A percentile compares a stretch with the other conserved stretches of the same genome.
These are phyloP conservation scores for Ophiostoma sp. DNA, from an alignment of 2,329 filamentous ascomycete species.

Conservation along the genomic window DNA sequence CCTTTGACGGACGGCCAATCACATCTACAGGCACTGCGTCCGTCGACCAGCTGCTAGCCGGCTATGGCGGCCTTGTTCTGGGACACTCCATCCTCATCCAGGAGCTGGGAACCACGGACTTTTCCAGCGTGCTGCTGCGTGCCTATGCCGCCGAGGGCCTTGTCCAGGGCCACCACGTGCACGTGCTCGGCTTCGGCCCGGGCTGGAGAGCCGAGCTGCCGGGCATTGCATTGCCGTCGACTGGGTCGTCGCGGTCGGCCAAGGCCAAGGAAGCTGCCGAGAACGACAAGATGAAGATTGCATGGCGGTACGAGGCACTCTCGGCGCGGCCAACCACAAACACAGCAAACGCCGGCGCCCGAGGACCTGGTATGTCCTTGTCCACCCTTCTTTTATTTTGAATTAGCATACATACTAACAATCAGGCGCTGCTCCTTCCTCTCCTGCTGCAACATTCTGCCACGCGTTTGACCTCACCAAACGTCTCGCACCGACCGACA, in stretches of 20 bases:
- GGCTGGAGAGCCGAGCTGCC: constrained; percentile 80
- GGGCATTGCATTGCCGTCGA: constrained; percentile 52
- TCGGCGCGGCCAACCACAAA: constrained; percentile 32
- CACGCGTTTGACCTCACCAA: constrained; percentile 69
- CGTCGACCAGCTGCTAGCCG: constrained; percentile 76
- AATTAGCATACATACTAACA: background rate
- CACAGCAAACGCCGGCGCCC: background rate
- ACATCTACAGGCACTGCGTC: constrained; percentile 89
- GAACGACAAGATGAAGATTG: constrained; percentile 90
- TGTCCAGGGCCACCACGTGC: constrained; percentile 82
- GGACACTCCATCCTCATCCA: constrained; percentile 77
- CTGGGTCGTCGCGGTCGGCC: constrained; percentile 33
- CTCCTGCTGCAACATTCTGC: constrained; percentile 48
- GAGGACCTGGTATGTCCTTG: background rate
- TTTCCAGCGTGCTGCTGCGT: constrained; percentile 73
- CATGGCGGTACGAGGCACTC: constrained; percentile 89
- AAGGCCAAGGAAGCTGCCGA: constrained; percentile 39
- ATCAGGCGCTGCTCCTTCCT: background rate
- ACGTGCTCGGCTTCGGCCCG: constrained; percentile 75
- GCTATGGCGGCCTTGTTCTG: constrained; percentile 77
- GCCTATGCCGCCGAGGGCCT: constrained; percentile 94
- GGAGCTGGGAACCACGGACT: constrained; percentile 91
- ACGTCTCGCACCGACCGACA: constrained; percentile 48
- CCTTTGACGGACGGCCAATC: constrained; percentile 77
- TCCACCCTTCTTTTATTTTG: background rate